Evolutionary conservation across 1,284 basidiomycete genomes (phyloP).

Genomic region (Tilletia caries): DNA sequence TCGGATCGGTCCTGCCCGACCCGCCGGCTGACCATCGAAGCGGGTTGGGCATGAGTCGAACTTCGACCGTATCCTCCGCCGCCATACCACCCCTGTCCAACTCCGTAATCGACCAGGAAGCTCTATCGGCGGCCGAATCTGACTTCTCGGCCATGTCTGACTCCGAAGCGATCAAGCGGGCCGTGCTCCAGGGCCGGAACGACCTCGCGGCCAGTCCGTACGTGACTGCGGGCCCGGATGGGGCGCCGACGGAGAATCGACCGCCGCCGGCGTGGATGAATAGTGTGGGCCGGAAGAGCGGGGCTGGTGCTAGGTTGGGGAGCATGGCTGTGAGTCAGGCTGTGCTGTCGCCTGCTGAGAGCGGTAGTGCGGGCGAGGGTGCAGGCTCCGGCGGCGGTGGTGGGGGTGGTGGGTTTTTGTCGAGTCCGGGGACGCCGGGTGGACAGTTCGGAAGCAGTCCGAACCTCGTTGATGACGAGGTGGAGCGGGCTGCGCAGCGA

Average conservation of each 20-base stretch:
- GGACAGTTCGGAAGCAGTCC: background rate
- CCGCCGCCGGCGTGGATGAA: slow-evolving; percentile 11
- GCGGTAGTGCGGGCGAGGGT: background rate
- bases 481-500: background rate
- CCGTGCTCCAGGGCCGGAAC: slow-evolving; percentile 1
- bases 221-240: slow-evolving; percentile 7
- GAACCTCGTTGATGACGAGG: background rate
- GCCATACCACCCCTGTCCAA: background rate
- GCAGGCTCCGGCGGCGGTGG: background rate
- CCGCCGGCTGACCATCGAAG: slow-evolving; percentile 11
- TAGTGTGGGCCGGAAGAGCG: slow-evolving; percentile 12
- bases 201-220: slow-evolving; percentile 12
- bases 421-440: background rate
- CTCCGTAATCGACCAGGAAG: background rate
- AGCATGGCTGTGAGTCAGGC: slow-evolving; percentile 3
- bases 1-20: slow-evolving; percentile 10
- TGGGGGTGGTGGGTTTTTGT: background rate
- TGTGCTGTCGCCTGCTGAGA: slow-evolving; percentile 10
- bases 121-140: background rate
- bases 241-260: slow-evolving; percentile 4
- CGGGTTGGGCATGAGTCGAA: background rate
- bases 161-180: slow-evolving; percentile 14
- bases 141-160: slow-evolving; percentile 13
- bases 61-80: background rate
- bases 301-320: slow-evolving; percentile 8